Percentiles rank a stretch among this genome's conserved stretches.
These are phyloP conservation scores for Gnaphalium uliginosum DNA, from an alignment of 129 eudicot genomes.

Conservation along the genomic window DNA sequence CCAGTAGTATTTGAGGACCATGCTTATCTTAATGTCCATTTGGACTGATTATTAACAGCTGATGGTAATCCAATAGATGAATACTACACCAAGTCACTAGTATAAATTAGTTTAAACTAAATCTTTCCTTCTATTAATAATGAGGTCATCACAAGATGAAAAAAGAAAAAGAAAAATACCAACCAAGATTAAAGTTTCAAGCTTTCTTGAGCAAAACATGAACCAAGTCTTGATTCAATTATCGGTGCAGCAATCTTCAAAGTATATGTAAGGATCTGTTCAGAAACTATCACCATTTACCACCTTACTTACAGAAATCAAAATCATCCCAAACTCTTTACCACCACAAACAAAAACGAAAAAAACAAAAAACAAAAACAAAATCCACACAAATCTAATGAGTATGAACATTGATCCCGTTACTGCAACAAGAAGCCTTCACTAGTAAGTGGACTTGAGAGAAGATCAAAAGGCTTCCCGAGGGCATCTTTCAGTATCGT, in stretches of 20 bases:
- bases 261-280: conserved; percentile 24
- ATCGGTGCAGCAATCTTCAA: conserved; percentile 13
- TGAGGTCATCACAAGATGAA: background rate
- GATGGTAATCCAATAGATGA: background rate
- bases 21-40: too few species aligned
- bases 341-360: background rate
- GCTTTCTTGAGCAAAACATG: conserved; percentile 4
- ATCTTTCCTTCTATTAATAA: background rate
- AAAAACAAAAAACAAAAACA: background rate
- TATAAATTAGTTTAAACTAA: too few species aligned
- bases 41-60: background rate
- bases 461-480: conserved; percentile 81
- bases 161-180: background rate
- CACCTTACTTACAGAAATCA: conserved; percentile 32
- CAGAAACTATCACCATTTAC: conserved; percentile 22
- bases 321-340: conserved; percentile 25
- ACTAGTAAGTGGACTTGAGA: conserved; percentile 47
- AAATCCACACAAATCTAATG: conserved; percentile 16
- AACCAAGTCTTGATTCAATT: conserved; percentile 1
- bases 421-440: conserved; percentile 43
- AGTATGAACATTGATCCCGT: conserved; percentile 29
- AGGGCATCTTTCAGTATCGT: conserved; percentile 77
- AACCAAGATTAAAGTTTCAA: conserved; percentile 2
- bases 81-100: too few species aligned
- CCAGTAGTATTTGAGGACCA: too few species aligned